These are phyloP conservation scores for Neopestalotiopsis rosae DNA, from an alignment of 2,329 filamentous ascomycete genomes.

Conservation along the genomic window DNA sequence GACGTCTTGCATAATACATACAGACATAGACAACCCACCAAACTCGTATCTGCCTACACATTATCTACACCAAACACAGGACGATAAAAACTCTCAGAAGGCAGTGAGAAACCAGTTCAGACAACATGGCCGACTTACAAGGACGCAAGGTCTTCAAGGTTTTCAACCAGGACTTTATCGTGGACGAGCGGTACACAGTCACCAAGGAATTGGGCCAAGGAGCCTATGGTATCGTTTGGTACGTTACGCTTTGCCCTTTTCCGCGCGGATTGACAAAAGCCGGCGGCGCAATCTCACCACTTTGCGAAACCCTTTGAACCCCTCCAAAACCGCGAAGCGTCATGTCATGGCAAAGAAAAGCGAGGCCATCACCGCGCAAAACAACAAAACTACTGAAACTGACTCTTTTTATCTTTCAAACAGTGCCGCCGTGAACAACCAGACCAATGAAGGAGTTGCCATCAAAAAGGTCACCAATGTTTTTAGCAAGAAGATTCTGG, in stretches of 20 bases:
- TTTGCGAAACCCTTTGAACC: not conserved
- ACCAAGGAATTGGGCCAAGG: conserved; percentile 98
- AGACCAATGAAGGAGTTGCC: conserved; percentile 90
- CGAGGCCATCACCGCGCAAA: conserved; percentile 23
- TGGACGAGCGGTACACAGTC: conserved; percentile 97
- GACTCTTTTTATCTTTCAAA: conserved; percentile 29
- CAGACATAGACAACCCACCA: not conserved
- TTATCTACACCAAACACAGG: not conserved
- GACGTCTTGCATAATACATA: not conserved
- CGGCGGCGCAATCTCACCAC: conserved; percentile 13
- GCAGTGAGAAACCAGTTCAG: not conserved
- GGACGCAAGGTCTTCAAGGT: conserved; percentile 91
- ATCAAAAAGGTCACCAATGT: conserved; percentile 99
- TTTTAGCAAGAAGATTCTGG: conserved; percentile 99
- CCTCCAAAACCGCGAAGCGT: conserved; percentile 1
- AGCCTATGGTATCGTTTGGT: conserved; percentile 99
- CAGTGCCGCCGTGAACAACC: conserved; percentile 90
- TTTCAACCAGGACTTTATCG: conserved; percentile 99
- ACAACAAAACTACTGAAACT: not conserved
- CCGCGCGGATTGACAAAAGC: not conserved
- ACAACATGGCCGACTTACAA: conserved; percentile 37
- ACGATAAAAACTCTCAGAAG: not conserved
- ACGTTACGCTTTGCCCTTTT: conserved; percentile 38
- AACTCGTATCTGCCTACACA: not conserved
- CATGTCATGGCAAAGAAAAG: not conserved